phyloP scores from a whole-genome alignment of 441 rosid species.

The Arabidopsis lyrata region DNA sequence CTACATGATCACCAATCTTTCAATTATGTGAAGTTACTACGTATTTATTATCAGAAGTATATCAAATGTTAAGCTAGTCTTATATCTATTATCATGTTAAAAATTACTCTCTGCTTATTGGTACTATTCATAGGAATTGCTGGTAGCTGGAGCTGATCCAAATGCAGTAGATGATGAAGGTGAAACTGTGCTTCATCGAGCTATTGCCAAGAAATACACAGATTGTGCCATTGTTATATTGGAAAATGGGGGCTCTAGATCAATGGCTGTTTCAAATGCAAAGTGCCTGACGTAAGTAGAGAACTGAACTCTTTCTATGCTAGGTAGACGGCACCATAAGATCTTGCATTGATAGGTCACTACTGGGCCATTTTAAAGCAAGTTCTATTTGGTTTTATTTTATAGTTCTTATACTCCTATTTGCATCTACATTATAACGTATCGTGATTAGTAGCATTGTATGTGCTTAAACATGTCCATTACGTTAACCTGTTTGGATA shows the following conservation, averaged over 20 bases:
- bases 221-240: conserved; percentile 93
- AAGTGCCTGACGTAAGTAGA: conserved; percentile 81
- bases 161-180: conserved; percentile 99
- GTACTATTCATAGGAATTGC: conserved; percentile 69
- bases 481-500: conserved; percentile 9
- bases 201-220: conserved; percentile 88
- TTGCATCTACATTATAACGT: conserved; percentile 8
- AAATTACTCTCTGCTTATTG: conserved; percentile 31
- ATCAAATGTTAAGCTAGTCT: conserved; percentile 32
- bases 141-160: conserved; percentile 99
- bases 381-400: not conserved
- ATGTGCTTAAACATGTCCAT: conserved; percentile 8
- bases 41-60: not conserved
- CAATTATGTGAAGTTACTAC: conserved; percentile 3
- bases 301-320: conserved; percentile 26
- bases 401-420: conserved; percentile 1
- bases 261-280: conserved; percentile 85
- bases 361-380: conserved; percentile 13
- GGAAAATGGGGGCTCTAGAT: conserved; percentile 92
- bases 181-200: conserved; percentile 96
- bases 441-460: conserved; percentile 18
- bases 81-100: conserved; percentile 29
- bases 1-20: conserved; percentile 18
- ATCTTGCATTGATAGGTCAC: conserved; percentile 17
- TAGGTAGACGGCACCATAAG: conserved; percentile 17